These are phyloP conservation scores for Phalaenopsis hybrid DNA, from an alignment of 116 monocot species.

Conservation along the genomic window DNA sequence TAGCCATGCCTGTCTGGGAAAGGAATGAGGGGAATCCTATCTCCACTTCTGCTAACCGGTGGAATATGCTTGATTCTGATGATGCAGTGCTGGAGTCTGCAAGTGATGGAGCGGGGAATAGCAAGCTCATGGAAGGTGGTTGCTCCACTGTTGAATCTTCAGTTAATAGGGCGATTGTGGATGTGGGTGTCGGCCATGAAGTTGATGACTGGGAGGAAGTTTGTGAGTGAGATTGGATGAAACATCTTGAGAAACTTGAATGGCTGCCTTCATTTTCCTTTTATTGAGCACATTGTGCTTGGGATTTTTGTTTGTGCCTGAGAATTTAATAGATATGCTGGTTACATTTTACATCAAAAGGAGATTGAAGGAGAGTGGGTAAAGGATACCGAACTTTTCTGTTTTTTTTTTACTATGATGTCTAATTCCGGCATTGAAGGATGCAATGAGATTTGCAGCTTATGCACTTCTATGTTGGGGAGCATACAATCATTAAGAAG, in stretches of 20 bases:
- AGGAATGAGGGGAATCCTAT: conserved; percentile 34
- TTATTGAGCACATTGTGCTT: background rate
- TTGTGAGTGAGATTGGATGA: conserved; percentile 33
- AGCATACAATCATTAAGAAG: background rate
- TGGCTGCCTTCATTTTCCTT: conserved; percentile 4
- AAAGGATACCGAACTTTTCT: background rate
- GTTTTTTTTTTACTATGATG: background rate
- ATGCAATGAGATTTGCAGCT: background rate
- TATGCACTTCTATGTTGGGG: background rate
- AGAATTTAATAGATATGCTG: background rate
- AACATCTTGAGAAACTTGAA: background rate
- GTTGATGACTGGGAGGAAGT: conserved; percentile 69
- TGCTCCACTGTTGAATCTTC: background rate
- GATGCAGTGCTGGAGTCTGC: conserved; percentile 21
- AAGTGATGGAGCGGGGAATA: conserved; percentile 4
- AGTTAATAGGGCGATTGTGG: conserved; percentile 8
- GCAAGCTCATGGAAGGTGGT: background rate
- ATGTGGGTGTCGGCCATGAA: conserved; percentile 20
- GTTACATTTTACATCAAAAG: background rate
- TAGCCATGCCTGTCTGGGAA: conserved; percentile 28
- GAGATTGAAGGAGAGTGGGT: background rate
- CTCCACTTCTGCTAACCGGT: conserved; percentile 35
- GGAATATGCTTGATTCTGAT: conserved; percentile 45
- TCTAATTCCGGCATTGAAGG: background rate
- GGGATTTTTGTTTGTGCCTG: background rate